Evolutionary conservation across 345 rosid species (phyloP), one percentile per base, ranked within the genome.

Genomic region (Eutrema japonicum): DNA sequence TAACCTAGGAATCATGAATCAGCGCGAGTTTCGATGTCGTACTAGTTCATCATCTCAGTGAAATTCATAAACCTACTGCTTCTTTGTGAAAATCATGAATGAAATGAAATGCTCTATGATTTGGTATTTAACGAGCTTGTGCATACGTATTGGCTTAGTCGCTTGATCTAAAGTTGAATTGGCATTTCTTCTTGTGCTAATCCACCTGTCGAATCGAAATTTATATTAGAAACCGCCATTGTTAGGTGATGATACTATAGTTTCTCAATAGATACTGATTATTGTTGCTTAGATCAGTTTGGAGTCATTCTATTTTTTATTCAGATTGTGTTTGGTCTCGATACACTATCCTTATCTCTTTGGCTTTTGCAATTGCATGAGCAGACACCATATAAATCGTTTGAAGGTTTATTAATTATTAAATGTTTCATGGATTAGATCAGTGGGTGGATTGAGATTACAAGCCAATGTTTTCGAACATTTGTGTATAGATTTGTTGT

Each of bases 401-500:
- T 68, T 45, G 43, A 53, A 27, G 49, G 22, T 58, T 57, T 32
- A 4, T 10, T 35, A n/a, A 4, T 10, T 35, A n/a, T 10, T 6
- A 36, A n/a, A 7, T 22, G 58, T 50, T 40, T 22, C 47, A 50
- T 74, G 54, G 62, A 74, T 57, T 65, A 29, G 66, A 47, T 56
- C 43, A 56, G 1, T 61, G 14, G 7, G 47, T 71, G 33, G 75
- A 18, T 38, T 55, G 10, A 36, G 58, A 47, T 43, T 33, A 45
- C 66, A 37, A 11, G 41, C 49, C 58, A 47, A 8, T 74, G 53
- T 47, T 64, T 54, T 40, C 22, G 27, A 67, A 35, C 68, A 13
- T 10, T 10, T 63, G 59, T 10, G 12, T 58, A 10, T 13, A 16
- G 30, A 64, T 63, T 3, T 63, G 45, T 8, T 37, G 36, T 53